Evolutionary conservation across 2,329 filamentous ascomycete genomes (phyloP).

Genomic region (Monosporascus sp.): DNA sequence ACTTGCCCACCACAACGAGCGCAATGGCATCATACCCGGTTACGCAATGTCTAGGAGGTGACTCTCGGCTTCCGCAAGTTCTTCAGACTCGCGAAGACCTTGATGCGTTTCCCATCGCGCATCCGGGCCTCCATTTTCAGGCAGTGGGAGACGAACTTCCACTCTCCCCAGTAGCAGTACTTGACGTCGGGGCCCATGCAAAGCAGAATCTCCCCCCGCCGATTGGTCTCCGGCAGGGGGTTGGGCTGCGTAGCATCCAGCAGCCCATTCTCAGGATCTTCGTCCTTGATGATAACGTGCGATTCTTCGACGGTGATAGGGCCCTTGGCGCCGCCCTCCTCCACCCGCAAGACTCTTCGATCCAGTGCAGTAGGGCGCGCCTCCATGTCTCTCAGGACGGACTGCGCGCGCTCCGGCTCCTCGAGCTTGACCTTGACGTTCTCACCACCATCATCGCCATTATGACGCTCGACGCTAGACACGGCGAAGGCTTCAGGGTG

Average conservation of each 20-base stretch:
- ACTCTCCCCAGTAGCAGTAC: constrained; percentile 9
- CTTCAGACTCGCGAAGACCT: constrained; percentile 9
- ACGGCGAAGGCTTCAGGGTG: constrained; percentile 10
- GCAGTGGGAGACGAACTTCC: constrained; percentile 3
- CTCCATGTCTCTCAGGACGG: neutral
- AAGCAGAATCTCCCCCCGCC: neutral
- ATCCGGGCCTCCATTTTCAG: constrained; percentile 10
- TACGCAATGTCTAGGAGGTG: neutral
- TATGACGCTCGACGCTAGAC: neutral
- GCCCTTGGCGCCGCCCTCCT: neutral
- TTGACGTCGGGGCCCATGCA: constrained; percentile 1
- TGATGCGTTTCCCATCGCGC: constrained; percentile 1
- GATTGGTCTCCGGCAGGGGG: neutral
- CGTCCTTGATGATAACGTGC: constrained; percentile 2
- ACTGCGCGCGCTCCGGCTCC: neutral
- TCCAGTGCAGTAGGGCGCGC: neutral
- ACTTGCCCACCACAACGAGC: too few relatives aligned
- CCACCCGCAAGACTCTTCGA: neutral
- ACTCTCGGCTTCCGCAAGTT: constrained; percentile 5
- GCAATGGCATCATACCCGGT: too few relatives aligned
- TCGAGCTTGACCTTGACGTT: neutral
- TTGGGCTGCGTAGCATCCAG: neutral
- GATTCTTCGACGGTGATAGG: neutral
- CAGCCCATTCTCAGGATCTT: neutral
- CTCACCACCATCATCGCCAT: neutral